Evolutionary conservation across 305 asterid genomes (phyloP), one percentile per base, ranked within the genome.

Genomic region (Rubia tinctorum): DNA sequence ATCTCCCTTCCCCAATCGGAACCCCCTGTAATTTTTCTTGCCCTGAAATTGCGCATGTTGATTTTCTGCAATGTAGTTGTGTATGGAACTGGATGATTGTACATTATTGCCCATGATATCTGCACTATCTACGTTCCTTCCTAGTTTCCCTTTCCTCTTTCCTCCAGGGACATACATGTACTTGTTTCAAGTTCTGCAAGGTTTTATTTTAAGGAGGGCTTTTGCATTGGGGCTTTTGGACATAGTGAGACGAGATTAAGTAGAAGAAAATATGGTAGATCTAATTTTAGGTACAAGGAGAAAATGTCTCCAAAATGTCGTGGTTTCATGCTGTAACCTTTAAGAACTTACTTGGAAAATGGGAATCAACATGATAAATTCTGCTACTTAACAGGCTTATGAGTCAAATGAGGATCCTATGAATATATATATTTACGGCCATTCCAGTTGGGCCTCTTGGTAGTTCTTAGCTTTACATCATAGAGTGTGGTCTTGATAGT

Each of bases 21-120:
- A 87, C 68, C 81, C 84, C 81, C 85, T 83, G 97, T 91, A 85
- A 22, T 81, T 13, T 3, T 42, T 39, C 6, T 73, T n/a, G 30
- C 43, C 11, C 14, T n/a, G 49, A 17, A 43, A 40, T 49, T 49
- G 51, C 18, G 49, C 0, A 5, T 65, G 18, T 10, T 51, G 34
- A 43, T 17, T 34, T 58, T 71, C 30, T 62, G 59, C 74, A 67
- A 43, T 75, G 68, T 43, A 7, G 77, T 74, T 25, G 30, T 12
- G 5, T 20, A n/a, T 73, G 51, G 4, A 65, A 65, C 22, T 61
- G 61, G 49, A 44, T 65, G 34, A 60, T 63, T 15, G 12, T 42
- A n/a, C 11, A 45, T 43, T 55, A 66, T 17, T 37, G 56, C 44
- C 45, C 66, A 53, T 74, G 22, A 27, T 56, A 2, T 12, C 22